Base-by-base conservation (phyloP, 129 eudicot species). In the Saussurea involucrata region DNA sequence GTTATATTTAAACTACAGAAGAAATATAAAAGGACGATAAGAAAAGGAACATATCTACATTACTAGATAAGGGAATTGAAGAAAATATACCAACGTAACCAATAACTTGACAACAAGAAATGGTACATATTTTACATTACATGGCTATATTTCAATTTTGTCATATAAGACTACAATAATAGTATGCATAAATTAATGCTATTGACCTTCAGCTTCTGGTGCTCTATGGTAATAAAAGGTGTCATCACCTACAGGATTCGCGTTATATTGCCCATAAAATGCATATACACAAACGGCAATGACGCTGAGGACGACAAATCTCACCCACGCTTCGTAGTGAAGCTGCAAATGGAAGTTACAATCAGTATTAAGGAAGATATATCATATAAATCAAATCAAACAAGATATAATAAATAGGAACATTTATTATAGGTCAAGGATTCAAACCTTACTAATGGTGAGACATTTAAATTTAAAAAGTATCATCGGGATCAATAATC, bases 311-410 rank as follows among this genome's bases (percentile, higher is more conserved):
- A 88, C 80, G 0, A 89, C 80, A 79, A 95, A 95, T 83, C 99
- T 88, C 82, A 89, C 88, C 97, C 96, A 95, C 76, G 90, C 96
- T 86, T 91, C 99, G 73, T 87, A 86, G 79, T 95, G 96, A 68
- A 95, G 86, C 99, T 95, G 99, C 92, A 89, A 66, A 87, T 75
- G 64, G 65, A 76, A 40, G 20, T 68, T 53, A 49, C 21, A 66
- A 34, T 80, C 69, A 66, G 40, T 66, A 44, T 66, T 27, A 42
- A 15, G 31, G 15, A 20, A 11, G 31, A 31, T 31, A 4, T 9
- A 28, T 55, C 8, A 29, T 53, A 1, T 53, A 5, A 40, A 40
- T 40, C 17, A 5, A 40, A 40, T 40, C 17, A 37, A 8, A 8
- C n/a, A n/a, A n/a, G n/a, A n/a, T n/a, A n/a, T n/a, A n/a, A n/a